Percentiles rank a stretch among this genome's conserved stretches.
Evolutionary conservation across 371 early-diverging fungal species (phyloP).

Genomic region (Saksenaea oblongispora): DNA sequence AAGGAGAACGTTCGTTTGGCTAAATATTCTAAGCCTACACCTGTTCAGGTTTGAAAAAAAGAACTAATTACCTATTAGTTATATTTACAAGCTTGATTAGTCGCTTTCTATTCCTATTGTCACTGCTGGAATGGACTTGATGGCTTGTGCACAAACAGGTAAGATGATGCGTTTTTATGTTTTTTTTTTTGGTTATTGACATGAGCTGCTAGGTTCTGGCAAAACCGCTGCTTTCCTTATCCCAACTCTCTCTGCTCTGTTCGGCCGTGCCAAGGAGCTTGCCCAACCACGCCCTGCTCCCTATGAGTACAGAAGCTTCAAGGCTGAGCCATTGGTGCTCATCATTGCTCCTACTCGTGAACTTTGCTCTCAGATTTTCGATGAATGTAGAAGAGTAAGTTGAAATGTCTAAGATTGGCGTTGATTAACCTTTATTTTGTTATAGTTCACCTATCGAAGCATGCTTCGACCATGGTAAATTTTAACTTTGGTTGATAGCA

Average conservation of each 20-base stretch:
- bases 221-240: conserved; percentile 91
- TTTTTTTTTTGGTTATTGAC: conserved; percentile 18
- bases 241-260: conserved; percentile 88
- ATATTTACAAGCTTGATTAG: not conserved
- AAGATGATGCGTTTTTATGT: not conserved
- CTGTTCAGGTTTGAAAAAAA: conserved; percentile 56
- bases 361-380: conserved; percentile 82
- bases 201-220: conserved; percentile 71
- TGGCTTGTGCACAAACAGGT: conserved; percentile 93
- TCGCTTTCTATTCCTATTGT: conserved; percentile 83
- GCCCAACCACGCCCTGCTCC: conserved; percentile 51
- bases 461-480: conserved; percentile 42
- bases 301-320: conserved; percentile 81
- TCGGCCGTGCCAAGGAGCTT: conserved; percentile 71
- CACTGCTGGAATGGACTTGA: conserved; percentile 71
- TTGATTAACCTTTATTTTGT: not conserved
- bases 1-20: conserved; percentile 59
- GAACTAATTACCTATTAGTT: not conserved
- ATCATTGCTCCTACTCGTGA: conserved; percentile 97
- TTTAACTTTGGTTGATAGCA: not conserved
- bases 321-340: conserved; percentile 83
- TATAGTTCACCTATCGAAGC: conserved; percentile 45
- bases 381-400: conserved; percentile 21
- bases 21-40: conserved; percentile 66
- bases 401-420: not conserved